Evolutionary conservation across 352 stramenopile genomes (phyloP).

Genomic region (Phytopythium ostracodes): DNA sequence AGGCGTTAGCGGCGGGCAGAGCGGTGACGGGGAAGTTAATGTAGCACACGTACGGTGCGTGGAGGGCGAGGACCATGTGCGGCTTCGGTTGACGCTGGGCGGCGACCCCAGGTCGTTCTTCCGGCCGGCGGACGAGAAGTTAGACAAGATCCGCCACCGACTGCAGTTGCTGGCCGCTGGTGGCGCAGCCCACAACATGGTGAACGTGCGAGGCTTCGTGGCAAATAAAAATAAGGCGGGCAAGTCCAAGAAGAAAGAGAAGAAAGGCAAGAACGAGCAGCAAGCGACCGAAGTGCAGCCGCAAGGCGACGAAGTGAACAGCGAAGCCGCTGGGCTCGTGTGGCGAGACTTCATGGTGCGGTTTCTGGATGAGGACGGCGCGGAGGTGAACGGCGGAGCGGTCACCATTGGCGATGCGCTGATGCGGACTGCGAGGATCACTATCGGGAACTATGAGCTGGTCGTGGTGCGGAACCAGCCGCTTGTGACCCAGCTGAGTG

Average conservation of each 20-base stretch:
- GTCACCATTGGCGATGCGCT: slow-evolving; percentile 41
- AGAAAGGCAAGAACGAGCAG: slow-evolving; percentile 3
- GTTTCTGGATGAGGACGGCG: slow-evolving; percentile 30
- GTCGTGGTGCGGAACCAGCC: slow-evolving; percentile 59
- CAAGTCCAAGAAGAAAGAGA: slow-evolving; percentile 18
- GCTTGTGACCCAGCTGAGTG: slow-evolving; percentile 38
- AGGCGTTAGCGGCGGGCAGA: neutral
- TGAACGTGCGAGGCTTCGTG: neutral
- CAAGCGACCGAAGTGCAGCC: neutral
- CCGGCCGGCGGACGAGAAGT: slow-evolving; percentile 29
- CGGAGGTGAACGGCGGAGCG: slow-evolving; percentile 31
- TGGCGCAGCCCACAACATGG: neutral
- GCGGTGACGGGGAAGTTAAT: neutral
- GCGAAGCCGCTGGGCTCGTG: too few relatives aligned
- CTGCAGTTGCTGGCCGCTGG: slow-evolving; percentile 45
- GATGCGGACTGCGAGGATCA: slow-evolving; percentile 31
- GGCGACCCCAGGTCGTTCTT: slow-evolving; percentile 53
- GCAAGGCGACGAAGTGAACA: neutral
- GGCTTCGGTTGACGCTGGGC: slow-evolving; percentile 38
- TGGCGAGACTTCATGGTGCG: slow-evolving; percentile 22
- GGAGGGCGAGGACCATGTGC: slow-evolving; percentile 42
- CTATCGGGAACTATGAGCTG: slow-evolving; percentile 41
- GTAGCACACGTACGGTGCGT: slow-evolving; percentile 49
- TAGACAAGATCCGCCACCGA: slow-evolving; percentile 56
- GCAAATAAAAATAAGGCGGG: slow-evolving; percentile 17